Evolutionary conservation across 805 yeast genomes (phyloP), one percentile per base, ranked within the genome.

Genomic region (Starmera caribaea): DNA sequence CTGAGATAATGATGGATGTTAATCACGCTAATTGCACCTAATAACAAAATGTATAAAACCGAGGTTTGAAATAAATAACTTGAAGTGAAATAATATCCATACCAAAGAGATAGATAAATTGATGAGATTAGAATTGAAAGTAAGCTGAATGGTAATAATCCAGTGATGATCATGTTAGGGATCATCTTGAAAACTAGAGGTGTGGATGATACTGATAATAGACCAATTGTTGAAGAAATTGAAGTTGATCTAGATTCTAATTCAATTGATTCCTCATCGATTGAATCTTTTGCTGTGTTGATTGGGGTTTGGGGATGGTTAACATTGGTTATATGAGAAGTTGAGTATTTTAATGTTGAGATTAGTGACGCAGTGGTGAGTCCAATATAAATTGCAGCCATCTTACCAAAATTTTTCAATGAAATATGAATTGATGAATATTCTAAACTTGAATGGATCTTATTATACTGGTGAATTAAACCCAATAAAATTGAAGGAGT

Each of bases 81-180:
- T n/a, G 40, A 44, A 4, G 48, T 44, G 32, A 41, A 53, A 43
- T 45, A 49, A 41, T 48, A 55, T 38, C 51, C 47, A 41, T 50
- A 54, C 58, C 58, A 54, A 15, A 54, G 15, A 2, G 57, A 45
- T 32, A 53, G 41, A 37, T 47, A 56, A 6, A 49, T 34, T 3
- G 53, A 47, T 12, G 59, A 57, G 28, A 57, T 36, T 38, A 57
- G 57, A 4, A 53, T 49, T 28, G 51, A 34, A 17, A 53, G 41
- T 12, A 50, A 47, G 39, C 55, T 53, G 34, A 55, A 54, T 37
- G 62, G 62, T 48, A 56, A 53, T 3, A 54, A 38, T 3, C 57
- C 62, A 11, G 53, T 48, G 32, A 57, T 48, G 17, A 53, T 33
- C 46, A 50, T 48, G 42, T 52, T 52, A 33, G 57, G 54, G 11